These are phyloP conservation scores for Plantago elongata DNA, from an alignment of 257 asterid genomes.

Conservation along the genomic window DNA sequence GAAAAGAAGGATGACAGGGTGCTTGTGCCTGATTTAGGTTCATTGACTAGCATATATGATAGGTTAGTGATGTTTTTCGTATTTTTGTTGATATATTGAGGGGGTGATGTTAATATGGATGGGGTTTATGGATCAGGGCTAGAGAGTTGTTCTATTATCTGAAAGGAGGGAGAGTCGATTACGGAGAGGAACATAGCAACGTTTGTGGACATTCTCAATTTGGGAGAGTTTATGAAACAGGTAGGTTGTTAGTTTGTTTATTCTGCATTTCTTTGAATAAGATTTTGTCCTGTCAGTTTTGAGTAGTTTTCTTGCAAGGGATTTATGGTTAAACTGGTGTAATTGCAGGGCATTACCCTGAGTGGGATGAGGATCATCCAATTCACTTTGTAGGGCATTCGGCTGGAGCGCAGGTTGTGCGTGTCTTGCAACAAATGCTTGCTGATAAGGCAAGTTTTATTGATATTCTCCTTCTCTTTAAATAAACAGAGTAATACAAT, in stretches of 20 bases:
- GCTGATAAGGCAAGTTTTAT: conserved; percentile 60
- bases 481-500: not conserved
- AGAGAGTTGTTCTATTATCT: conserved; percentile 89
- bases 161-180: conserved; percentile 95
- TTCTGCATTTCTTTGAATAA: conserved; percentile 6
- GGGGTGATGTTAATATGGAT: conserved; percentile 6
- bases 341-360: conserved; percentile 76
- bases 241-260: conserved; percentile 24
- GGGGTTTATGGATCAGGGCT: conserved; percentile 57
- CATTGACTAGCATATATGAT: conserved; percentile 74
- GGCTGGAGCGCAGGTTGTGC: conserved; percentile 92
- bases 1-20: conserved; percentile 97
- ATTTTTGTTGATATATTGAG: conserved; percentile 6
- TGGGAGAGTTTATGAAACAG: conserved; percentile 71
- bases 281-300: not conserved
- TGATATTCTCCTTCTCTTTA: not conserved
- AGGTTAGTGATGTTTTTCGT: conserved; percentile 38
- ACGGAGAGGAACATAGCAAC: conserved; percentile 93
- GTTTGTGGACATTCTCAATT: conserved; percentile 81
- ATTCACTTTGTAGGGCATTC: conserved; percentile 97
- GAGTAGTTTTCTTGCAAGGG: not conserved
- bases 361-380: conserved; percentile 96
- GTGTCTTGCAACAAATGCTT: conserved; percentile 97
- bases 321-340: conserved; percentile 14
- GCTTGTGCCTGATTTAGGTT: conserved; percentile 93